Conservation (phyloP, 768 basidiomycete genomes). For the Tricholoma terreum region DNA sequence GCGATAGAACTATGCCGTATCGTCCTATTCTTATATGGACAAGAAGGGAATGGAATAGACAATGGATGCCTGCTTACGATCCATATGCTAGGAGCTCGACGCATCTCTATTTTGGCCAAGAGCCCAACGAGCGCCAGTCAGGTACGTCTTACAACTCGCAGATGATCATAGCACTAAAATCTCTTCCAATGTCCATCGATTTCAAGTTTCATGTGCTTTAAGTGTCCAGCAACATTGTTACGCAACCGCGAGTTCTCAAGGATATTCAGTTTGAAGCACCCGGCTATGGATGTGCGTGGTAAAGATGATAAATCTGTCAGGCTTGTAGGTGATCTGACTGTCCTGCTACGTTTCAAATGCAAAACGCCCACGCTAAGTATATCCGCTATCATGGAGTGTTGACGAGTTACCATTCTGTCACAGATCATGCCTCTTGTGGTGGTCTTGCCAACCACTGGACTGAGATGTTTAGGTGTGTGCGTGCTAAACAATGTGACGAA, state of each 20-base stretch:
- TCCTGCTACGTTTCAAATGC: conserved; percentile 31
- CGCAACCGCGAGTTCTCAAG: conserved; percentile 33
- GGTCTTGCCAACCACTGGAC: conserved; percentile 57
- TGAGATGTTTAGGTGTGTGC: conserved; percentile 58
- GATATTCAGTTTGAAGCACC: no score
- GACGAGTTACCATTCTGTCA: conserved; percentile 54
- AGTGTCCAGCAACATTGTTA: no score
- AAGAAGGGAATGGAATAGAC: conserved; percentile 64
- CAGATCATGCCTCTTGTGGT: conserved; percentile 64
- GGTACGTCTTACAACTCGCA: no score
- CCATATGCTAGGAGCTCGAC: conserved; percentile 74
- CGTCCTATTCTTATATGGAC: neutral
- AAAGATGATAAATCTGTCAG: no score
- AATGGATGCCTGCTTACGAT: conserved; percentile 69
- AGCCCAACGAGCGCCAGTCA: conserved; percentile 78
- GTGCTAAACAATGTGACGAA: no score
- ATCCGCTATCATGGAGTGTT: conserved; percentile 63
- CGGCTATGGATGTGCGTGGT: no score
- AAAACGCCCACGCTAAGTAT: conserved; percentile 50
- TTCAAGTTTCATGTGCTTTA: no score
- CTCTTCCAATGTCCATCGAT: no score
- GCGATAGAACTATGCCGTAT: neutral
- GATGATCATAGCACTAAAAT: no score
- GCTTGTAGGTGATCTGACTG: conserved; percentile 56
- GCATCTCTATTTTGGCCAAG: conserved; percentile 33